Evolutionary conservation across 2,329 filamentous ascomycete species (phyloP), one percentile per base, ranked within the genome.

Genomic region (Fusarium sp.): DNA sequence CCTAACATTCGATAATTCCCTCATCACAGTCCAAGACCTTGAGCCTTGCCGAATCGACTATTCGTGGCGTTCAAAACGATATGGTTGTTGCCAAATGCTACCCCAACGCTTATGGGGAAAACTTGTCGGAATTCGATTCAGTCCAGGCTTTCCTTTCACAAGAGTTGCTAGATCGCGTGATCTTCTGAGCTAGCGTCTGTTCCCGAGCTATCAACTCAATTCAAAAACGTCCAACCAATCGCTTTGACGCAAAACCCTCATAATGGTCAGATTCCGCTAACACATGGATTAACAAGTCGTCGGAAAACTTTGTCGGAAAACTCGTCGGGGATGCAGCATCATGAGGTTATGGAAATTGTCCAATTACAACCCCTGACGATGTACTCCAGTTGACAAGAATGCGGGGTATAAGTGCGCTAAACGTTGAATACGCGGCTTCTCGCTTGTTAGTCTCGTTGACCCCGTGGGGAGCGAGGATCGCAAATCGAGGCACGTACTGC

Each of bases 241-340:
- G 7, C 2, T 33, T 49, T 15, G 2, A 42, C 8, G 20, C 6
- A 36, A 18, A 29, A 46, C 4, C 6, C 31, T 38, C 18, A 2
- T 22, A 31, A 18, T 38, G 33, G 54, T 41, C 25, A 53, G 50
- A 53, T 53, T 46, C 27, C 4, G 50, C 18, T 22, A n/a, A 39
- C 15, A 58, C 14, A 15, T 57, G 13, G 10, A 54, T 39, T 10
- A 29, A 47, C 33, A 49, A 49, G 14, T 12, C 42, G 42, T 57
- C 44, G 55, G 55, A 39, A 58, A 58, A 58, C 55, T 33, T 8
- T 33, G 44, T 25, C 44, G 44, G 44, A 50, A 58, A 58, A 58
- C 55, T 41, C n/a, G 12, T 25, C 12, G 4, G 35, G 12, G 11
- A 41, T 20, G 20, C 33, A 41, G 11, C 12, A 42, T 22, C 36